Percentiles rank a stretch among this genome's conserved stretches.
These are phyloP conservation scores for Blastobotrys parvus DNA, from an alignment of 805 yeast genomes.

Conservation along the genomic window DNA sequence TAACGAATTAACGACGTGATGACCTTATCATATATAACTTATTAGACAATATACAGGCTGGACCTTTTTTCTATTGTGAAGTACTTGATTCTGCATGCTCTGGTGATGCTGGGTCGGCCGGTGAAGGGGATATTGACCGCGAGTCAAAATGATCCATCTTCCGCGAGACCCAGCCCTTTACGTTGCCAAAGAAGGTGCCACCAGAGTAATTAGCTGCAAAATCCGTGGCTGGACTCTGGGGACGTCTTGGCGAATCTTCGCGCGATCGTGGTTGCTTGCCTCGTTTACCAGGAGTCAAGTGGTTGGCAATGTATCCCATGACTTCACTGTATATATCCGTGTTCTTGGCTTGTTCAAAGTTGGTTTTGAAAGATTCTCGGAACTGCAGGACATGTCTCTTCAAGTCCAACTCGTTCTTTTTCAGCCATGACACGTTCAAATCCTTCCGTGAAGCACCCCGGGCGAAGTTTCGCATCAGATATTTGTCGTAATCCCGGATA, in stretches of 20 bases:
- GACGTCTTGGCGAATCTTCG: conserved; percentile 14
- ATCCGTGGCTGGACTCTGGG: conserved; percentile 52
- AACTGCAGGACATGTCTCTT: conserved; percentile 85
- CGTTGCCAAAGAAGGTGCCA: conserved; percentile 24
- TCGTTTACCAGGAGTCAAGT: conserved; percentile 5
- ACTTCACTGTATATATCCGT: conserved; percentile 80
- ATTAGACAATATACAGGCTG: no score
- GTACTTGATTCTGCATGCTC: no score
- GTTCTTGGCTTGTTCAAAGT: conserved; percentile 59
- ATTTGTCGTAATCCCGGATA: conserved; percentile 92
- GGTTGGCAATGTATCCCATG: conserved; percentile 18
- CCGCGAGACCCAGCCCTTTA: conserved; percentile 28
- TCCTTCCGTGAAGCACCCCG: conserved; percentile 97
- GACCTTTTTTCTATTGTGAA: no score
- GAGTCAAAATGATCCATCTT: conserved; percentile 14
- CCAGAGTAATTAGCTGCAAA: conserved; percentile 60
- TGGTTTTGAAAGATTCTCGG: conserved; percentile 74
- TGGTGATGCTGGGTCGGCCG: no score
- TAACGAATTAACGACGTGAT: background rate
- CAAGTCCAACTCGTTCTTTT: conserved; percentile 91
- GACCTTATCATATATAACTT: background rate
- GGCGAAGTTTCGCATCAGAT: conserved; percentile 93
- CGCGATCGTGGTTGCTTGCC: conserved; percentile 9
- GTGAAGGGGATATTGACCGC: background rate
- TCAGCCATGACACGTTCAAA: conserved; percentile 93